Base-by-base conservation (phyloP, 2,329 filamentous ascomycete genomes). In the Blastomyces emzantsi region DNA sequence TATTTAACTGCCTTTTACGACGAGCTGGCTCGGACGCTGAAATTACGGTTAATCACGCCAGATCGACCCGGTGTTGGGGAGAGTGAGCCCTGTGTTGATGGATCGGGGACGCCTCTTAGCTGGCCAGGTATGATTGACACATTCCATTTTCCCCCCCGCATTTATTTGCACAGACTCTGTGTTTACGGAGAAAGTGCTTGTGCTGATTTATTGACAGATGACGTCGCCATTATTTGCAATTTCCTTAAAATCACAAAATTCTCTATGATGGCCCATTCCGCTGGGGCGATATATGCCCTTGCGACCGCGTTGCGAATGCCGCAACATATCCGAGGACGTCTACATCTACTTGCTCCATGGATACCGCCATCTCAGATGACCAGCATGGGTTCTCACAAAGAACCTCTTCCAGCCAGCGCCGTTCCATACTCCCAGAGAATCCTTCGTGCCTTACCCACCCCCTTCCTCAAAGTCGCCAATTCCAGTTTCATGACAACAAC, bases 1-100 rank as follows among this genome's bases (percentile, higher is more conserved):
- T 99, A 94, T 73, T 90, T 99, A 65, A 97, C 91, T 65, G 92
- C 92, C 0, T 99, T 99, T 73, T 99, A 97, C 73, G 94, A 99
- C 73, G 94, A 99, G 74, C 81, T 99, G 62, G 94, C 94, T 2
- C 79, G 90, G 71, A 96, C 92, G 0, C 79, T 99, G 64, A 94
- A 91, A 74, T 78, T 99, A 63, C 86, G 94, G 25, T 82, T 99
- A 61, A 96, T 99, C 68, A 97, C 94, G 0, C 89, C 93, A 6
- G 94, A 99, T 75, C 86, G 94, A 62, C 94, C 94, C 62, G 94
- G 94, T 33, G 90, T 99, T 19, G 94, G 94, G 58, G 92, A 91
- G 71, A 97, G 93, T 72, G 92, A 95, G 70, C 78, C 90, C 41
- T 92, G 96, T 75, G 81, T 86, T 47, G 90, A 95, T 72, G 87